These are phyloP conservation scores for Zhuliangozyma blackwelliae DNA, from an alignment of 1,139 yeast species.

Conservation along the genomic window DNA sequence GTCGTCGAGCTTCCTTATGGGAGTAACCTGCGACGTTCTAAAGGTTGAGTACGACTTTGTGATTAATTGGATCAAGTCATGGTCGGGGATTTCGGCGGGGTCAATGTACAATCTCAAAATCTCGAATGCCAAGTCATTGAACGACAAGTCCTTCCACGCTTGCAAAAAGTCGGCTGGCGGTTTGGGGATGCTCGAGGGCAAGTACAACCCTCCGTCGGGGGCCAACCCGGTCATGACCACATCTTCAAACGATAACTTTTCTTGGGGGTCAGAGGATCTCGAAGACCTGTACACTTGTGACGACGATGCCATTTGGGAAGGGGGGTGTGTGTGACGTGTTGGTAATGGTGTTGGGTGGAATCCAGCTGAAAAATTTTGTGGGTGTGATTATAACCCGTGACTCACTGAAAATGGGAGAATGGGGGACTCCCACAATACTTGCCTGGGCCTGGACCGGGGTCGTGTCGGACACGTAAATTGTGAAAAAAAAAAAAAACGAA, in stretches of 20 bases:
- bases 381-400: no score
- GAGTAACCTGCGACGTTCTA: slow-evolving; percentile 83
- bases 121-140: slow-evolving; percentile 82
- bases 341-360: no score
- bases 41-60: slow-evolving; percentile 81
- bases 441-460: no score
- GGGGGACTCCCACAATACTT: no score
- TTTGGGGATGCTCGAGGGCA: slow-evolving; percentile 78
- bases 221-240: slow-evolving; percentile 94
- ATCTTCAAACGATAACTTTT: slow-evolving; percentile 75
- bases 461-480: no score
- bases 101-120: slow-evolving; percentile 78
- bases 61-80: slow-evolving; percentile 61
- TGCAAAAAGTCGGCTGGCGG: slow-evolving; percentile 56
- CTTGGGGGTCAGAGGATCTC: slow-evolving; percentile 51
- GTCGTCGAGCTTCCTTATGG: slow-evolving; percentile 57
- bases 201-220: slow-evolving; percentile 90
- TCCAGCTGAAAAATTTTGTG: no score
- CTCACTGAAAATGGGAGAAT: no score
- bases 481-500: no score
- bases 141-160: slow-evolving; percentile 70
- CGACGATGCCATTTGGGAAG: slow-evolving; percentile 2
- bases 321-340: no score
- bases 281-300: slow-evolving; percentile 81
- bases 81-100: slow-evolving; percentile 63